Evolutionary conservation across 192 early-diverging fungal species (phyloP).

Genomic region (Mycoemilia scoparia): DNA sequence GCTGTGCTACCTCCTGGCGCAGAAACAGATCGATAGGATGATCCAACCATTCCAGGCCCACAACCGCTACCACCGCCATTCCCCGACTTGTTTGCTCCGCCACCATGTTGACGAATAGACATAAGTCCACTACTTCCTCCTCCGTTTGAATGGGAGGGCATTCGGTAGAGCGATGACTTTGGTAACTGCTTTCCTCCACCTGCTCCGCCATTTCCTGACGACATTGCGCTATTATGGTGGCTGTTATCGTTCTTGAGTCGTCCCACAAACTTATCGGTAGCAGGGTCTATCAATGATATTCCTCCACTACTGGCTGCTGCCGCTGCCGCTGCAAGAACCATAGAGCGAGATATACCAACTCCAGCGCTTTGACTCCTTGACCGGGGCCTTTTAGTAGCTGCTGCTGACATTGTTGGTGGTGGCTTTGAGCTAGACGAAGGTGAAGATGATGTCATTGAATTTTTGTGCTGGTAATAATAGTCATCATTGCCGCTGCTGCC

Average conservation of each 20-base stretch:
- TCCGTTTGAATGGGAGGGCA: not conserved
- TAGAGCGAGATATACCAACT: constrained; percentile 23
- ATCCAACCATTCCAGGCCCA: no score
- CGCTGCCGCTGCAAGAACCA: constrained; percentile 27
- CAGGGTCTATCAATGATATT: constrained; percentile 25
- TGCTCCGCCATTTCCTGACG: constrained; percentile 3
- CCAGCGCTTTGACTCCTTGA: constrained; percentile 28
- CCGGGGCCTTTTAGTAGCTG: constrained; percentile 6
- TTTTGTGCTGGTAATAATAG: not conserved
- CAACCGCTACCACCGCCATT: constrained; percentile 1
- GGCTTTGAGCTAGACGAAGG: not conserved
- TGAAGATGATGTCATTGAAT: not conserved
- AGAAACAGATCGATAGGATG: no score
- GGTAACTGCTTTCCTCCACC: constrained; percentile 10
- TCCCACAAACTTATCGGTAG: constrained; percentile 30
- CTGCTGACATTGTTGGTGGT: not conserved
- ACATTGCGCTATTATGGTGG: constrained; percentile 17
- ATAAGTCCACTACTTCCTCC: constrained; percentile 4
- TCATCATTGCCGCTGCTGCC: not conserved
- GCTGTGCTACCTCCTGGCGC: no score
- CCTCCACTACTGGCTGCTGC: constrained; percentile 29
- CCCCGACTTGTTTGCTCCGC: not conserved
- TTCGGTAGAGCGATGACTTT: not conserved
- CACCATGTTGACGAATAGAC: constrained; percentile 6
- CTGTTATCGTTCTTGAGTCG: constrained; percentile 22